A percentile compares a stretch with the other conserved stretches of the same genome.
Evolutionary conservation across 257 asterid species (phyloP).

Genomic region (Solanum bulbocastanum): DNA sequence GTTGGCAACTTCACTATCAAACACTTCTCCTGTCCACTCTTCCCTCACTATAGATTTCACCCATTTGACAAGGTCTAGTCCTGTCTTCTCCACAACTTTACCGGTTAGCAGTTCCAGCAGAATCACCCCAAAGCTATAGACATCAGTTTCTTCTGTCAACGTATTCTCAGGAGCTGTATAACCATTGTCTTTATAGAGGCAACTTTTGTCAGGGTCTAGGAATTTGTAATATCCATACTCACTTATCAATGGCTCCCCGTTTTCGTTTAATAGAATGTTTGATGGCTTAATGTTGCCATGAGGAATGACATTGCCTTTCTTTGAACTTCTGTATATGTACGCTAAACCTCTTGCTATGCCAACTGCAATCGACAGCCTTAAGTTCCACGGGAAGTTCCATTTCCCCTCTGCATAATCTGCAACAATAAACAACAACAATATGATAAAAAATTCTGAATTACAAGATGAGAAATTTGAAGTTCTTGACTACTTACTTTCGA

Average conservation of each 20-base stretch:
- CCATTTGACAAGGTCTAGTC: conserved; percentile 34
- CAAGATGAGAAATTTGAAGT: background rate
- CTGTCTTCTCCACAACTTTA: conserved; percentile 21
- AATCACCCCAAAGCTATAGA: conserved; percentile 24
- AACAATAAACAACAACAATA: background rate
- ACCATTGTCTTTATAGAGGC: conserved; percentile 1
- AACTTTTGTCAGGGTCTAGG: background rate
- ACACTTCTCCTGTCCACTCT: conserved; percentile 47
- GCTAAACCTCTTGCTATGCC: conserved; percentile 33
- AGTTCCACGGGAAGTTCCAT: conserved; percentile 30
- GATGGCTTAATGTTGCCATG: conserved; percentile 44
- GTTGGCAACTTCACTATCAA: conserved; percentile 16
- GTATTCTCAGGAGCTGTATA: conserved; percentile 26
- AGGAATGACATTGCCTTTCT: conserved; percentile 16
- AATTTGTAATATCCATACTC: conserved; percentile 30
- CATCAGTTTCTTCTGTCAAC: conserved; percentile 14
- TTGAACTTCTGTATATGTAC: conserved; percentile 15
- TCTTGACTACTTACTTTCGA: conserved; percentile 16
- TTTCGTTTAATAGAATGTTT: conserved; percentile 25
- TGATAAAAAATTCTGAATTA: background rate
- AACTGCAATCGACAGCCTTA: conserved; percentile 25
- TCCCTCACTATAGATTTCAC: conserved; percentile 31
- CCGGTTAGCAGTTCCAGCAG: conserved; percentile 34
- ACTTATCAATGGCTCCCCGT: conserved; percentile 25
- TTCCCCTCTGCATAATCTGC: conserved; percentile 25